A percentile compares a stretch with the other conserved stretches of the same genome.
phyloP scores from a whole-genome alignment of 2,329 filamentous ascomycete genomes.

The Alternaria atra region DNA sequence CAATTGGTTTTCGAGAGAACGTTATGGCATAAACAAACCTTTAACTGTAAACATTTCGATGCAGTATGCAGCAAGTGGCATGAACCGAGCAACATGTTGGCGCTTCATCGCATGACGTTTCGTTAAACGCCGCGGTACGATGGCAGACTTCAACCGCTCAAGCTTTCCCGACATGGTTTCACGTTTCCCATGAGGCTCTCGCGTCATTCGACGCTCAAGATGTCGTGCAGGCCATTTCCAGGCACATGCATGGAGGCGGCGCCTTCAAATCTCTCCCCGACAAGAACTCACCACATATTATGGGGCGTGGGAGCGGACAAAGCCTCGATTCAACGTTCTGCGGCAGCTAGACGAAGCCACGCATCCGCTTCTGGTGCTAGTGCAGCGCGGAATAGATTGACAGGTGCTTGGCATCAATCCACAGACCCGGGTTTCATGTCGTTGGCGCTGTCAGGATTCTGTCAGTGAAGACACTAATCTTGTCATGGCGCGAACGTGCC shows the following conservation, averaged over 20 bases:
- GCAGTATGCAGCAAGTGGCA: constrained; percentile 1
- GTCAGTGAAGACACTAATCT: constrained; percentile 23
- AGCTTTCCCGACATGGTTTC: constrained; percentile 29
- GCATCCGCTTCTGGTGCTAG: constrained; percentile 23
- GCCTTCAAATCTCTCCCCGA: constrained; percentile 28
- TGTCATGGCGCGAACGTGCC: constrained; percentile 26
- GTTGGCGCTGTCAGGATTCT: constrained; percentile 8
- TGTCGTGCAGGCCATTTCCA: constrained; percentile 19
- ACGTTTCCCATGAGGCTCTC: constrained; percentile 21
- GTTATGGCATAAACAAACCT: constrained; percentile 3
- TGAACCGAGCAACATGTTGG: constrained; percentile 11
- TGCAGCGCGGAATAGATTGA: constrained; percentile 39
- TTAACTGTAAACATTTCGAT: constrained; percentile 3
- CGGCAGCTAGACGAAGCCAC: constrained; percentile 32
- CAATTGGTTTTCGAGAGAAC: background rate
- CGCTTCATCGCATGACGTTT: constrained; percentile 37
- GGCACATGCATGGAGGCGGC: constrained; percentile 33
- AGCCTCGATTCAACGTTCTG: constrained; percentile 30
- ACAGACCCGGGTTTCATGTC: constrained; percentile 26
- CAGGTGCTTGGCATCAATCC: constrained; percentile 31
- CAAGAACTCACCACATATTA: constrained; percentile 28
- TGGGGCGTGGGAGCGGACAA: constrained; percentile 30
- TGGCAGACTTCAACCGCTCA: constrained; percentile 14
- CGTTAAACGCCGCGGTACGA: constrained; percentile 32
- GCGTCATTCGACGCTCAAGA: constrained; percentile 28